Percentiles rank a stretch among this genome's conserved stretches.
Evolutionary conservation across 345 rosid genomes (phyloP).

Genomic region (Euphorbia pulcherrima): DNA sequence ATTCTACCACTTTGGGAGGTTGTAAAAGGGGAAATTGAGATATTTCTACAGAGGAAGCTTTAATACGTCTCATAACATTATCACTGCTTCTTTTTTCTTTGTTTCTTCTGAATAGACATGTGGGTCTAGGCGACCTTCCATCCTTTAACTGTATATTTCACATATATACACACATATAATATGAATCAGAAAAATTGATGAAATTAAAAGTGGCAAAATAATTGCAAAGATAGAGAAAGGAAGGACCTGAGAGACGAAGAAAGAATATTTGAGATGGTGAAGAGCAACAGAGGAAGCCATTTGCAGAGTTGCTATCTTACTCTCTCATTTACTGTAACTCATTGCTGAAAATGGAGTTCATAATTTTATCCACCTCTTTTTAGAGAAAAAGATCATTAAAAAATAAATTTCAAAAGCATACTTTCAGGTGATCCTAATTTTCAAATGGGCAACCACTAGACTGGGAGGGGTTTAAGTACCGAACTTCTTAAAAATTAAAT

Average conservation of each 20-base stretch:
- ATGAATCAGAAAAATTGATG: not conserved
- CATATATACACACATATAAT: not conserved
- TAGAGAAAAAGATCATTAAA: too few relatives aligned
- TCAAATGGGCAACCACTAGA: too few relatives aligned
- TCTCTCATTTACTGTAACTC: not conserved
- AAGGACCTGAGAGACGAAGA: slow-evolving; percentile 23
- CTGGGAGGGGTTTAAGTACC: too few relatives aligned
- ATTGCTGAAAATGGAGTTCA: not conserved
- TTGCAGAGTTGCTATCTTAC: not conserved
- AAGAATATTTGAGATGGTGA: slow-evolving; percentile 25
- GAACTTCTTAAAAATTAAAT: too few relatives aligned
- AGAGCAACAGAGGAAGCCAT: slow-evolving; percentile 31
- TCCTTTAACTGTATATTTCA: slow-evolving; percentile 22
- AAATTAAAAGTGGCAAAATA: not conserved
- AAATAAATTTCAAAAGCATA: too few relatives aligned
- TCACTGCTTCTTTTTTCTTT: slow-evolving; percentile 21
- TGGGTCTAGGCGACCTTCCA: slow-evolving; percentile 37
- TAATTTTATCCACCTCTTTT: slow-evolving; percentile 2
- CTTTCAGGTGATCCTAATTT: too few relatives aligned
- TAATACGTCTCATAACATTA: slow-evolving; percentile 36
- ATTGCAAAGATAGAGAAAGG: slow-evolving; percentile 1
- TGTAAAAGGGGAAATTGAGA: slow-evolving; percentile 69
- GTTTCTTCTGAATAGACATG: slow-evolving; percentile 24
- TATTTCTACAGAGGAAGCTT: slow-evolving; percentile 43
- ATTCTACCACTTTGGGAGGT: slow-evolving; percentile 44